Evolutionary conservation across 2,329 filamentous ascomycete species (phyloP), one percentile per base, ranked within the genome.

Genomic region (Talaromyces verruculosus): DNA sequence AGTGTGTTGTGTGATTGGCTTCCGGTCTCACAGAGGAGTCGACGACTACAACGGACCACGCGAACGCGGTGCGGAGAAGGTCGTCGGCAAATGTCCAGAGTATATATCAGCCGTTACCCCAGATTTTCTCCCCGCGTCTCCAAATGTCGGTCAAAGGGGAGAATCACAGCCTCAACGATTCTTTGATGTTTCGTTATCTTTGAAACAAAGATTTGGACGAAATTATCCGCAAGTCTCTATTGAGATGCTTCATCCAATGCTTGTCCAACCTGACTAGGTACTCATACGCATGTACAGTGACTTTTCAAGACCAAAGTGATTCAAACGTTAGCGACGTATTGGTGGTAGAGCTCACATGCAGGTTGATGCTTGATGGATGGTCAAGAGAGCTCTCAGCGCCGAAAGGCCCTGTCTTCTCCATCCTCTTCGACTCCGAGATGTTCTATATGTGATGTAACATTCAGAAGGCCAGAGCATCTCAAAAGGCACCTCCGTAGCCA

Each of bases 401-500:
- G 33, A 39, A 57, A 57, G 53, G 33, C 30, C 10, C 10, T 45
- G 15, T 30, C 57, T 28, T 45, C 57, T 41, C 57, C 37, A 19
- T 49, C 64, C 28, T 39, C 53, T n/a, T 19, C 65, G 2, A 43
- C 51, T 10, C 35, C 63, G 64, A 28, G 64, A 43, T 64, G 67
- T 63, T 19, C 64, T 67, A 71, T 77, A 37, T 80, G 78, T 65
- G 70, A 74, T 63, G 78, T 73, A 58, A 76, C 71, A 13, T 80
- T 80, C 63, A 71, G 75, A 65, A 72, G 78, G 67, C 77, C 76
- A 7, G 78, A 80, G 67, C 78, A 80, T 69, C 67, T 80, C 45
- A 80, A 78, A 69, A 76, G 78, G 28, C 78, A 80, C 69, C 67
- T 78, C 58, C 77, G 76, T 63, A 78, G 76, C 57, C 78, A 80